Evolutionary conservation across 306 rosid species (phyloP), one percentile per base, ranked within the genome.

Genomic region (Herpetospermum pedunculosum): DNA sequence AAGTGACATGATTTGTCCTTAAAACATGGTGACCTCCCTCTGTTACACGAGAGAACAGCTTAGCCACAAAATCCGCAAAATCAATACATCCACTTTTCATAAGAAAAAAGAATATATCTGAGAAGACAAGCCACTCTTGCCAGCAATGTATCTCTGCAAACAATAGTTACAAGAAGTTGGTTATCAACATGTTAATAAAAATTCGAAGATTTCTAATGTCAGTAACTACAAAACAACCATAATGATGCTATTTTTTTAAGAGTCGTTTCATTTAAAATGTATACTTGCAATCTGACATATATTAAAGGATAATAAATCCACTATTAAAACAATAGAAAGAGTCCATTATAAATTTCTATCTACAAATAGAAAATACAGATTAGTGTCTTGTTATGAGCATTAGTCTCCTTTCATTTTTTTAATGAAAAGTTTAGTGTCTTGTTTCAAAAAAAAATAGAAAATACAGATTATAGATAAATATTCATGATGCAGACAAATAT

Each of bases 111-210:
- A 91, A 94, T 63, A 91, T 84, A 83, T 94, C 99, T 8, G 99
- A 80, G 86, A 94, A 91, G 84, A 91, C 90, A 73, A 92, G 90
- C 99, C 99, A 94, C 63, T 94, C 97, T 84, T 89, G 97, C 99
- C 99, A 94, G 90, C 97, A 91, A 84, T 91, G 91, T 76, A 91
- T 81, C 82, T 94, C 99, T 94, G 97, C 92, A 91, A 85, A 77
- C 79, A 85, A 81, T 44, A 75, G 65, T 74, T 67, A 68, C 53
- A 77, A 73, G 40, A 57, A 34, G 77, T 79, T 68, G 83, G 72
- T 68, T 73, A 74, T 69, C 75, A 48, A 72, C 57, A 78, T 32
- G 52, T 65, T 30, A 29, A 29, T 7, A 60, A 60, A 53, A 21
- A 7, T n/a, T 6, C 11, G 29, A n/a, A 74, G 10, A 28, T 44